Conservation (phyloP, 1,139 yeast genomes). For the Geotrichum klebahnii region DNA sequence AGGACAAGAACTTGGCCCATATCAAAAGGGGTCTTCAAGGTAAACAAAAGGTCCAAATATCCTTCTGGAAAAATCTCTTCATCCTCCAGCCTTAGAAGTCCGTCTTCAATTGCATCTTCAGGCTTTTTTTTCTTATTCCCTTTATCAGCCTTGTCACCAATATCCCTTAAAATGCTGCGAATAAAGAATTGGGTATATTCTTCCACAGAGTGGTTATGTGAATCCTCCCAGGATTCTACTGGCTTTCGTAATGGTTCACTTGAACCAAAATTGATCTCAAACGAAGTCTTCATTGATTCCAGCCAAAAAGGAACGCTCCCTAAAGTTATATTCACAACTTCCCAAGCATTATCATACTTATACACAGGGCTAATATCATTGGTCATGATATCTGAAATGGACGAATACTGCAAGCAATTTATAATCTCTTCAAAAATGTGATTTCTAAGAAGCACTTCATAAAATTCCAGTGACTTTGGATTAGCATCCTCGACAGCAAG, state of each 20-base stretch:
- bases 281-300: slow-evolving; percentile 4
- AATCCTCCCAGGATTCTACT: background rate
- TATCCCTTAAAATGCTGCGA: background rate
- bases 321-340: slow-evolving; percentile 15
- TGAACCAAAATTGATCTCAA: slow-evolving; percentile 10
- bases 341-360: slow-evolving; percentile 18
- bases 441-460: slow-evolving; percentile 9
- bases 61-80: slow-evolving; percentile 4
- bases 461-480: slow-evolving; percentile 3
- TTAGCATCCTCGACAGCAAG: background rate
- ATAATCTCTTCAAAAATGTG: slow-evolving; percentile 20
- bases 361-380: slow-evolving; percentile 15
- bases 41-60: background rate
- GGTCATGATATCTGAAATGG: slow-evolving; percentile 6
- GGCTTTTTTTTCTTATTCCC: background rate
- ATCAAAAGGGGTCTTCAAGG: background rate
- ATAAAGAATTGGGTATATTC: background rate
- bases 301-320: slow-evolving; percentile 15
- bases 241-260: background rate
- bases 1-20: background rate
- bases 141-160: background rate
- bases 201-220: background rate
- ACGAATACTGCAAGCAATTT: slow-evolving; percentile 1
- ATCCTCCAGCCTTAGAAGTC: background rate
- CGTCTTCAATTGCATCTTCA: background rate